Percentiles rank a stretch among this genome's conserved stretches.
phyloP scores from a whole-genome alignment of 2,329 filamentous ascomycete species.

The Verticillium nonalfalfae region DNA sequence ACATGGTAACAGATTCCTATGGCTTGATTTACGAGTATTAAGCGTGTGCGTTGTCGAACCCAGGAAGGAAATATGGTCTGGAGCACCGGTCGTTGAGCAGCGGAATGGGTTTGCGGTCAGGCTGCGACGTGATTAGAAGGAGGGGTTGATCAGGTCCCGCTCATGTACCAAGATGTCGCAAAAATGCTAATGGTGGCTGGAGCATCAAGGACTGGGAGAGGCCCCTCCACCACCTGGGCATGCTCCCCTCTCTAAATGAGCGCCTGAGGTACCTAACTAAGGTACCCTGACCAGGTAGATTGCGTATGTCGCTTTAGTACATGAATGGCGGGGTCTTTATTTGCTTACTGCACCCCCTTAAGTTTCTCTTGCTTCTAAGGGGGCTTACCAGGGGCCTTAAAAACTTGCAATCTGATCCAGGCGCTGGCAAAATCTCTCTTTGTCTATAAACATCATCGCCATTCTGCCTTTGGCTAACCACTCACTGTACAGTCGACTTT shows the following conservation, averaged over 20 bases:
- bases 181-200: not conserved
- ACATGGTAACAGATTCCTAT: not conserved
- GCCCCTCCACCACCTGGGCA: not conserved
- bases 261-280: not conserved
- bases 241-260: not conserved
- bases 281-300: not conserved
- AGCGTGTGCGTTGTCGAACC: not conserved
- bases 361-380: not conserved
- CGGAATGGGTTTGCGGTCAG: not conserved
- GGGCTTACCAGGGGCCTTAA: not conserved
- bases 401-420: not conserved
- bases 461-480: not conserved
- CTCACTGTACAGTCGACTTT: too few species aligned
- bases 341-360: conserved; percentile 2
- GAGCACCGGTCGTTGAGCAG: not conserved
- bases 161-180: not conserved
- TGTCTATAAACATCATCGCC: not conserved
- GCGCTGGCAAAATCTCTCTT: too few species aligned
- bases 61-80: not conserved
- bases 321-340: not conserved
- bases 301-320: not conserved
- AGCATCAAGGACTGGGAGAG: not conserved
- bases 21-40: not conserved
- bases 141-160: not conserved
- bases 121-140: not conserved